These are phyloP conservation scores for Tulasnella sp. DNA, from an alignment of 768 basidiomycete genomes.

Conservation along the genomic window DNA sequence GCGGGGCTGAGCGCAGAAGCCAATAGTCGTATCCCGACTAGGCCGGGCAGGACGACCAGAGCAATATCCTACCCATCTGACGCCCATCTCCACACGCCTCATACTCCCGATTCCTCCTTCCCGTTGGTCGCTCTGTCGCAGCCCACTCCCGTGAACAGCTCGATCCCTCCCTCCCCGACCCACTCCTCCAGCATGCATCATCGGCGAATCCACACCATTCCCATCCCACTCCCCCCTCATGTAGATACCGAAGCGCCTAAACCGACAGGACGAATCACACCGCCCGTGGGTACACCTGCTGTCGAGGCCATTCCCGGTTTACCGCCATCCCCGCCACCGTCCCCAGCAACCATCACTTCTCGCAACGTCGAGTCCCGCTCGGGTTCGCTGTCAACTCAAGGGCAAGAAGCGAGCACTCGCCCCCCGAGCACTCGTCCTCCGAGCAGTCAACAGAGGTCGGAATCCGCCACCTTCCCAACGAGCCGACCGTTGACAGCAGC, in stretches of 20 bases:
- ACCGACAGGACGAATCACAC: not conserved
- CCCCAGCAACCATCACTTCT: not conserved
- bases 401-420: not conserved
- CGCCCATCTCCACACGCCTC: not conserved
- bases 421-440: not conserved
- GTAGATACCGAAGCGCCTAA: not conserved
- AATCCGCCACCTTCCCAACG: not conserved
- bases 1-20: not conserved
- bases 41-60: constrained; percentile 5
- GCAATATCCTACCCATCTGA: constrained; percentile 4
- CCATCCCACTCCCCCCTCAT: not conserved
- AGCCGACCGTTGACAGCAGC: not conserved
- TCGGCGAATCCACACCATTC: not conserved
- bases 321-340: not conserved
- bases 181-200: not conserved
- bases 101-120: not conserved
- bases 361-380: not conserved
- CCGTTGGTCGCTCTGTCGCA: not conserved
- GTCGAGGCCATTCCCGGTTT: not conserved
- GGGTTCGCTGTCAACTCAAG: not conserved
- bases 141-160: not conserved
- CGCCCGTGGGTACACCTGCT: not conserved
- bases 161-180: not conserved
- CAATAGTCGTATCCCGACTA: not conserved
- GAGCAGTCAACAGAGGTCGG: not conserved